Evolutionary conservation across 2,329 filamentous ascomycete genomes (phyloP).

Genomic region (Didymella keratinophila): DNA sequence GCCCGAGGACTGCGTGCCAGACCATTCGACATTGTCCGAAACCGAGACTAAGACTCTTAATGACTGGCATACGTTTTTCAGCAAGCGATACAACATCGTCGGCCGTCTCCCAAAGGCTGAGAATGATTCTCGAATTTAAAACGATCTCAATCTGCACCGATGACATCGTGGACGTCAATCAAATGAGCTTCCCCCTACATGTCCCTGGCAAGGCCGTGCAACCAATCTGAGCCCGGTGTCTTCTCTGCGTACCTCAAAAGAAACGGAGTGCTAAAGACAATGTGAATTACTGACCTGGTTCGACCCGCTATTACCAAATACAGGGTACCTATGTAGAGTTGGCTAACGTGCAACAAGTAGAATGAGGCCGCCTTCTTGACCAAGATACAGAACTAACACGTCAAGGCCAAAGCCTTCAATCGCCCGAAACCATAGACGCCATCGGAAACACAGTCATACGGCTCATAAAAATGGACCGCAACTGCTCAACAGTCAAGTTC

Average conservation of each 20-base stretch:
- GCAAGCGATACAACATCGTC: conserved; percentile 93
- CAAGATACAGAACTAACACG: neutral
- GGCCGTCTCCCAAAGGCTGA: conserved; percentile 56
- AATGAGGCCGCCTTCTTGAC: neutral
- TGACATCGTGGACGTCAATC: neutral
- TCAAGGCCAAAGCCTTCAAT: neutral
- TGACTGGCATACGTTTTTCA: conserved; percentile 97
- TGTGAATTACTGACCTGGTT: neutral
- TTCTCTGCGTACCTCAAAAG: neutral
- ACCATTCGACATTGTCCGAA: conserved; percentile 84
- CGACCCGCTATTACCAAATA: neutral
- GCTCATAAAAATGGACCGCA: neutral
- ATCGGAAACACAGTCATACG: neutral
- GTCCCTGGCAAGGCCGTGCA: neutral
- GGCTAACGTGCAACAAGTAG: neutral
- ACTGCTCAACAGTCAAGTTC: neutral
- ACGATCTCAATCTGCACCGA: neutral
- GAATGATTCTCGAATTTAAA: conserved; percentile 28
- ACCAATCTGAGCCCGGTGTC: neutral
- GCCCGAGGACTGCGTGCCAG: conserved; percentile 77
- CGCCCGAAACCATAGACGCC: neutral
- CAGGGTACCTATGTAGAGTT: neutral
- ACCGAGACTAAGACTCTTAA: conserved; percentile 85
- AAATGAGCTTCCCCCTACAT: neutral
- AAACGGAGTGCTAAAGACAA: neutral